Evolutionary conservation across 202 grass and related monocot species (phyloP).

Genomic region (Panicum virgatum): DNA sequence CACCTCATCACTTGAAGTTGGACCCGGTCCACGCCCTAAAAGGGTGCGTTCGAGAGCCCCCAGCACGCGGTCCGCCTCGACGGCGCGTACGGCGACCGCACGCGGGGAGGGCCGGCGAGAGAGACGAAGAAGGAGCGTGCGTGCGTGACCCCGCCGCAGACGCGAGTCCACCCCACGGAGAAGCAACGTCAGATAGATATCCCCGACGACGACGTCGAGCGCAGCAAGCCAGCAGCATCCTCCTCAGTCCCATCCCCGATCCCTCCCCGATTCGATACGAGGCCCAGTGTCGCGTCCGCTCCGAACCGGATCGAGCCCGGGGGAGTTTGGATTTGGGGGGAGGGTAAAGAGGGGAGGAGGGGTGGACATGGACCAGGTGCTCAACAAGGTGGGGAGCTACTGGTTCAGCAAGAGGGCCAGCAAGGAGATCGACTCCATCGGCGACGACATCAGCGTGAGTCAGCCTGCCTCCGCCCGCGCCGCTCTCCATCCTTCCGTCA

Average conservation of each 20-base stretch:
- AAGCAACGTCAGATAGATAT: neutral
- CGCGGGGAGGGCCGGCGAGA: neutral
- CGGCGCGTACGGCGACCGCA: neutral
- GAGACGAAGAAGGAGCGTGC: neutral
- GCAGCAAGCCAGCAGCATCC: neutral
- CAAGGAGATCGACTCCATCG: slow-evolving; percentile 95
- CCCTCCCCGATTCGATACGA: neutral
- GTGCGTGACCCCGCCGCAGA: neutral
- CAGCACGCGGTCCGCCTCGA: too few species aligned
- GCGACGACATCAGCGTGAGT: slow-evolving; percentile 75
- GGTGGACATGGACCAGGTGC: slow-evolving; percentile 80
- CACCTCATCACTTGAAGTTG: neutral
- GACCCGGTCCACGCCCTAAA: slow-evolving; percentile 1
- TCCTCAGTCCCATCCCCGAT: neutral
- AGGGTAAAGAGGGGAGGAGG: neutral
- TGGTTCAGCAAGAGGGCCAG: slow-evolving; percentile 87
- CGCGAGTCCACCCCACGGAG: slow-evolving; percentile 9
- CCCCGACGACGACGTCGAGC: neutral
- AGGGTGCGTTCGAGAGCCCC: too few species aligned
- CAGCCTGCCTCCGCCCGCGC: neutral
- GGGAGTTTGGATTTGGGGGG: neutral
- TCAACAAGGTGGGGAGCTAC: slow-evolving; percentile 96
- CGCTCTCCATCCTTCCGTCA: too few species aligned
- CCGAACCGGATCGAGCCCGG: neutral
- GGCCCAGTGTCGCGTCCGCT: neutral